These are phyloP conservation scores for Pseudogymnoascus pannorum DNA, from an alignment of 2,329 filamentous ascomycete genomes.

Conservation along the genomic window DNA sequence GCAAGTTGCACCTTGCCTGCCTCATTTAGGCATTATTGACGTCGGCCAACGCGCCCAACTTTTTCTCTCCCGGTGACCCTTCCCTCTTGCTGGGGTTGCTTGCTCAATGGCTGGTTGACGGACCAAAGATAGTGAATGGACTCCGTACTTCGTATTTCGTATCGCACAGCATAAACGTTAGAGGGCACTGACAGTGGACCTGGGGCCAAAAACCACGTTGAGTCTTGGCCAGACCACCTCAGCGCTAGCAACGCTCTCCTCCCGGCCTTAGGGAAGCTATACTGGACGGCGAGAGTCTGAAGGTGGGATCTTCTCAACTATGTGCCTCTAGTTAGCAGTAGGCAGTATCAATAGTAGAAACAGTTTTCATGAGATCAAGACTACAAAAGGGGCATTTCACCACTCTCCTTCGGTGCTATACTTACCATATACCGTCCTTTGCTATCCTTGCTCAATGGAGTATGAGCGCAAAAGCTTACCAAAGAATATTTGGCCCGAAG, in stretches of 20 bases:
- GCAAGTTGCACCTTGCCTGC: not conserved
- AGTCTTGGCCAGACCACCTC: not conserved
- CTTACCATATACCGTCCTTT: not conserved
- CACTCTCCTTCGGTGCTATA: not conserved
- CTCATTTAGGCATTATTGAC: conserved; percentile 4
- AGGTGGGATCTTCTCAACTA: not conserved
- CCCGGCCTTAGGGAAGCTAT: not conserved
- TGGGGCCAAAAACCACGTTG: not conserved
- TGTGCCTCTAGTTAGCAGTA: conserved; percentile 2
- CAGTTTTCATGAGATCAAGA: not conserved
- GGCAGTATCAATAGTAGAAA: not conserved
- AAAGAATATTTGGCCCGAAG: not conserved
- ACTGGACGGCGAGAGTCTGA: not conserved
- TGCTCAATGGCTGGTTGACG: too few relatives aligned
- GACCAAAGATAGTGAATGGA: not conserved
- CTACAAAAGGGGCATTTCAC: not conserved
- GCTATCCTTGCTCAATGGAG: not conserved
- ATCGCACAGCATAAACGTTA: not conserved
- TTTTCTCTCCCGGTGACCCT: not conserved
- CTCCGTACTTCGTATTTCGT: not conserved
- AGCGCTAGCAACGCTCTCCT: not conserved
- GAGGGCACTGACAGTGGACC: conserved; percentile 2
- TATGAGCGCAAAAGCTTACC: not conserved
- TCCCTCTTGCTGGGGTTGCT: too few relatives aligned
- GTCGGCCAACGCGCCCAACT: not conserved